Evolutionary conservation across 768 basidiomycete species (phyloP), one percentile per base, ranked within the genome.

Genomic region (Porpolomopsis calyptriformis): DNA sequence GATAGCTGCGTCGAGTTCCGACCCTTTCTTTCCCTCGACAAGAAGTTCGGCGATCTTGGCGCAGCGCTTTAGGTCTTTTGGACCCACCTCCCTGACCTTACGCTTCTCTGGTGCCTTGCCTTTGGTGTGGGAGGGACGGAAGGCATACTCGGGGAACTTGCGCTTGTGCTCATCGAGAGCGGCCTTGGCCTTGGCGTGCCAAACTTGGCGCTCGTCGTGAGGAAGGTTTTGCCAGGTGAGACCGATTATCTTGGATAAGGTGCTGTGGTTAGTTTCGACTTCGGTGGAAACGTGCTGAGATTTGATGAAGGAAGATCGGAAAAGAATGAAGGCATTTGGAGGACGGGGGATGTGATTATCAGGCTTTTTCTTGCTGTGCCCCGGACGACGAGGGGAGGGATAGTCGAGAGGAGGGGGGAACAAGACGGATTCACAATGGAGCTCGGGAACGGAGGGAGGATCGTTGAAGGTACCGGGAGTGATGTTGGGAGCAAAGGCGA

Each of bases 271-370:
- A 24, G 82, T 83, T 68, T 88, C 85, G 49, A 87, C 79, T 43
- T 74, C 77, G 6, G 80, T 76, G 7, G 83, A 78, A 52, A 88
- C 83, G 53, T 82, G 82, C 54, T 84, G 80, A 53, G 69, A 73
- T 65, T 83, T 84, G 61, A 87, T 84, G 63, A 87, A 87, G 0
- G 81, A 80, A 0, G 83, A 84, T 50, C 85, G 80, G 70, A 88
- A 89, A 55, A 89, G 74, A 57, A 88, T 89, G 66, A 89, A 89
- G 20, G 85, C 86, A 56, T 89, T 88, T 2, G 85, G 83, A 1
- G 85, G 85, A 35, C 85, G 82, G 14, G 85, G 85, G 51, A 89
- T 84, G 59, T 87, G 82, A 52, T 82, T 75, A 22, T 78, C 76
- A 11, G 77, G 74, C 58, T 81, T 82, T 64, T 83, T 82, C 69